A percentile compares a stretch with the other conserved stretches of the same genome.
These are phyloP conservation scores for Xylaria hypoxylon DNA, from an alignment of 2,329 filamentous ascomycete species.

Conservation along the genomic window DNA sequence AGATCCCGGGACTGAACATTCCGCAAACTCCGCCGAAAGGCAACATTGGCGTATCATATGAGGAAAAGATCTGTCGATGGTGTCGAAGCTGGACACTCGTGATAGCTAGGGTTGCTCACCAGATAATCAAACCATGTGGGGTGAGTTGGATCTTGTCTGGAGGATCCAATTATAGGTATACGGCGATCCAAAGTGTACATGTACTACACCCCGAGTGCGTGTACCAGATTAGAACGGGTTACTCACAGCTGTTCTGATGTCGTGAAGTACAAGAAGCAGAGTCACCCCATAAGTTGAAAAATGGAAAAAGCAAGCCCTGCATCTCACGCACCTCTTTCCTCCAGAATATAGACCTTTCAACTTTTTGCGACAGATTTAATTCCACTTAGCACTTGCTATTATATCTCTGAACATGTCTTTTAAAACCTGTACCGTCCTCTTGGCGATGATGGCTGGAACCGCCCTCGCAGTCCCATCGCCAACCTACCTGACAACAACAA, in stretches of 20 bases:
- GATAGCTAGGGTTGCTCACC: background rate
- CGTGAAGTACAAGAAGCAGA: constrained; percentile 26
- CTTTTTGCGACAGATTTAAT: background rate
- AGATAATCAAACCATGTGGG: constrained; percentile 27
- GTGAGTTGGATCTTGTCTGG: constrained; percentile 1
- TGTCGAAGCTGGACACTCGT: constrained; percentile 8
- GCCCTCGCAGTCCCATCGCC: constrained; percentile 16
- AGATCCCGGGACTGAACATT: constrained; percentile 5
- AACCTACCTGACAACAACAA: constrained; percentile 14
- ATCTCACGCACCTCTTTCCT: background rate
- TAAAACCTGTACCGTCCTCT: constrained; percentile 8
- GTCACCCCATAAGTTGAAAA: constrained; percentile 2
- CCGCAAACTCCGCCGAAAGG: constrained; percentile 22
- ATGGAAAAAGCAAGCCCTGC: background rate
- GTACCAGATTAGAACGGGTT: constrained; percentile 1
- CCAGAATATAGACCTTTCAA: background rate
- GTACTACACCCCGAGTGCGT: background rate
- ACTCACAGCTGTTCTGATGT: background rate
- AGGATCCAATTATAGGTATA: constrained; percentile 17
- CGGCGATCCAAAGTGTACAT: background rate
- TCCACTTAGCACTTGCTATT: background rate
- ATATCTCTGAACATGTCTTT: constrained; percentile 21
- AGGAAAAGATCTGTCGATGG: constrained; percentile 24
- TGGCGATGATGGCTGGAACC: constrained; percentile 24
- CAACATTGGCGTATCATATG: constrained; percentile 15